These are phyloP conservation scores for Chionographis japonica DNA, from an alignment of 106 monocot genomes.

Conservation along the genomic window DNA sequence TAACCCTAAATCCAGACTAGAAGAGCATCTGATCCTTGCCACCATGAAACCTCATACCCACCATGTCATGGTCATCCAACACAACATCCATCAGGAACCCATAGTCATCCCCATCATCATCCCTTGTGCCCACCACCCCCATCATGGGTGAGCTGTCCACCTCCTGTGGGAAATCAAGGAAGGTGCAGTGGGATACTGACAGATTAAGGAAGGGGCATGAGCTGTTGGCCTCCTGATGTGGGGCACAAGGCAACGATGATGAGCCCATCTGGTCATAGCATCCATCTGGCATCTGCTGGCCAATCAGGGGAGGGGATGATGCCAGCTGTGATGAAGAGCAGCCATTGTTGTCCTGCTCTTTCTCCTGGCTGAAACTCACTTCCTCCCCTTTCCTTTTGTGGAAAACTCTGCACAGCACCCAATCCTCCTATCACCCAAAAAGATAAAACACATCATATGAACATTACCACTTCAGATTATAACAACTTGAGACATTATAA, in stretches of 20 bases:
- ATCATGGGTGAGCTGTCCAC: slow-evolving; percentile 3
- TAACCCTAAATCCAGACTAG: neutral
- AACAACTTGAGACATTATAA: too few relatives aligned
- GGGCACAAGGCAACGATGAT: slow-evolving; percentile 3
- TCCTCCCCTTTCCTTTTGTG: slow-evolving; percentile 21
- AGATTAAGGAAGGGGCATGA: slow-evolving; percentile 16
- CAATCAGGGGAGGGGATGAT: neutral
- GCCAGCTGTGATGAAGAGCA: slow-evolving; percentile 8
- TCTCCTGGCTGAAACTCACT: neutral
- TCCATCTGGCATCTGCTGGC: neutral
- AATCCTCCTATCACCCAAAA: slow-evolving; percentile 41
- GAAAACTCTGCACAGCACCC: slow-evolving; percentile 54
- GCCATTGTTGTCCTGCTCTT: neutral
- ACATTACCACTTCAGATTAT: neutral
- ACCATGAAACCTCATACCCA: neutral
- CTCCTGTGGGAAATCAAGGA: slow-evolving; percentile 26
- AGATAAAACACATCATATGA: neutral
- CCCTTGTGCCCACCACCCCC: slow-evolving; percentile 4
- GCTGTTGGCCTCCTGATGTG: slow-evolving; percentile 10
- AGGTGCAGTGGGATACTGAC: slow-evolving; percentile 20
- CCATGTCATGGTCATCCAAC: slow-evolving; percentile 1
- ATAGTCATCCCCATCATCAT: slow-evolving; percentile 13
- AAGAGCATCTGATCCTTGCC: neutral
- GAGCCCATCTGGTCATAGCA: slow-evolving; percentile 5
- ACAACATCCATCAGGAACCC: slow-evolving; percentile 17